These are phyloP conservation scores for Ilyonectria destructans DNA, from an alignment of 2,329 filamentous ascomycete species.

Conservation along the genomic window DNA sequence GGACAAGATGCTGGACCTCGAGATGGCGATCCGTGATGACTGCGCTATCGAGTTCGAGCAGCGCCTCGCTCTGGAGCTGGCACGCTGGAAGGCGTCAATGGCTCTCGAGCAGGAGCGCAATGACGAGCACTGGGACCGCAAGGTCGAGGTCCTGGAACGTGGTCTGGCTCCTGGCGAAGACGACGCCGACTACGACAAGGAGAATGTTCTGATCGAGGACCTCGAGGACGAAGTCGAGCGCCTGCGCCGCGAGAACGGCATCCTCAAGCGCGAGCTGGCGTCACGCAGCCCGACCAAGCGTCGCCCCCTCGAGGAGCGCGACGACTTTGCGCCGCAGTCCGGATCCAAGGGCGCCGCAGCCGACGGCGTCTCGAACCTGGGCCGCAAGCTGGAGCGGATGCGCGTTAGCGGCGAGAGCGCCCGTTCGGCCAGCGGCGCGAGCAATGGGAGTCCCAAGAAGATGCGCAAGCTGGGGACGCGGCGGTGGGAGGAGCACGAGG, in stretches of 20 bases:
- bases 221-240: constrained; percentile 81
- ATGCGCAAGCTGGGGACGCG: constrained; percentile 65
- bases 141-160: constrained; percentile 78
- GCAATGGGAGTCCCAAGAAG: constrained; percentile 67
- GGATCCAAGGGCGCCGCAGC: constrained; percentile 34
- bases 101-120: constrained; percentile 85
- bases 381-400: constrained; percentile 67
- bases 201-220: constrained; percentile 75
- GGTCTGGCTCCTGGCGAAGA: constrained; percentile 60
- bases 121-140: constrained; percentile 90
- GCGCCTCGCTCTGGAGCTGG: constrained; percentile 81
- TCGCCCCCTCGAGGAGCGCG: constrained; percentile 69
- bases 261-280: constrained; percentile 77
- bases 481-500: constrained; percentile 67
- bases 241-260: constrained; percentile 75
- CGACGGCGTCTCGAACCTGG: constrained; percentile 57
- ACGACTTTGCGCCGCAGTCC: constrained; percentile 57
- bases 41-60: constrained; percentile 90
- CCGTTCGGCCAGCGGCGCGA: constrained; percentile 46
- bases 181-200: constrained; percentile 68
- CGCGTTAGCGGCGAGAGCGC: constrained; percentile 60
- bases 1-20: constrained; percentile 77
- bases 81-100: constrained; percentile 85
- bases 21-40: constrained; percentile 90
- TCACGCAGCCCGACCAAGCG: constrained; percentile 76